Conservation (phyloP, 2,329 filamentous ascomycete species). For the Juglanconis sp. region DNA sequence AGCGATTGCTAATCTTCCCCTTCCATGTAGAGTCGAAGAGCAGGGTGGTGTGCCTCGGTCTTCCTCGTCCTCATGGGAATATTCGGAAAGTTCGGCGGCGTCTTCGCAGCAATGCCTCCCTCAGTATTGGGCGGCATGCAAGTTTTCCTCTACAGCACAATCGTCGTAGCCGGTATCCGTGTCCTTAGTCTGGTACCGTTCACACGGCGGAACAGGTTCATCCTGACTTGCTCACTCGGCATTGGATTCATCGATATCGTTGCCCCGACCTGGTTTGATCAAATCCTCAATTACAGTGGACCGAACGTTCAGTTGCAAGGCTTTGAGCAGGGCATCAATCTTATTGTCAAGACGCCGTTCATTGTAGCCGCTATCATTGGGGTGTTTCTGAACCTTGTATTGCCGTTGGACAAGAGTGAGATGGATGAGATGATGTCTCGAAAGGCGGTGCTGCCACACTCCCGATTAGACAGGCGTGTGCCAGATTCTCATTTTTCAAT, state of each 20-base stretch:
- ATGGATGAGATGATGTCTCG: too few relatives aligned
- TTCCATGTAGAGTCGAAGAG: constrained; percentile 50
- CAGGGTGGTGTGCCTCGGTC: constrained; percentile 63
- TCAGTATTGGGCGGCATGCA: constrained; percentile 46
- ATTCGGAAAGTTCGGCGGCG: constrained; percentile 68
- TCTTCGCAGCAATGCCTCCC: constrained; percentile 62
- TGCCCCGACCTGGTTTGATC: constrained; percentile 36
- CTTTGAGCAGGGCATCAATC: constrained; percentile 37
- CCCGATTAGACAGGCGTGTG: too few relatives aligned
- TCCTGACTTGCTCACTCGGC: constrained; percentile 57
- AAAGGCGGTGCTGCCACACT: too few relatives aligned
- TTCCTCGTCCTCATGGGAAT: constrained; percentile 68
- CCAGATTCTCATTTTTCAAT: too few relatives aligned
- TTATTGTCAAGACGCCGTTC: constrained; percentile 38
- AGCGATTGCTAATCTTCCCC: too few relatives aligned
- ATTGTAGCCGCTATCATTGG: constrained; percentile 40
- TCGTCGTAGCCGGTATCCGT: constrained; percentile 63
- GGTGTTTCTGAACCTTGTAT: constrained; percentile 35
- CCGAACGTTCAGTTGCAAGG: constrained; percentile 33
- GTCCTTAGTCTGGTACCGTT: constrained; percentile 63
- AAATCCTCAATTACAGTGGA: constrained; percentile 35
- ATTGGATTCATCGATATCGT: constrained; percentile 52
- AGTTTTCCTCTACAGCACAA: constrained; percentile 65
- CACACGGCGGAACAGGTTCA: constrained; percentile 64
- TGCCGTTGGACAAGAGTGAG: too few relatives aligned